Conservation (phyloP, 768 basidiomycete species). For the Tricholoma saponaceum region DNA sequence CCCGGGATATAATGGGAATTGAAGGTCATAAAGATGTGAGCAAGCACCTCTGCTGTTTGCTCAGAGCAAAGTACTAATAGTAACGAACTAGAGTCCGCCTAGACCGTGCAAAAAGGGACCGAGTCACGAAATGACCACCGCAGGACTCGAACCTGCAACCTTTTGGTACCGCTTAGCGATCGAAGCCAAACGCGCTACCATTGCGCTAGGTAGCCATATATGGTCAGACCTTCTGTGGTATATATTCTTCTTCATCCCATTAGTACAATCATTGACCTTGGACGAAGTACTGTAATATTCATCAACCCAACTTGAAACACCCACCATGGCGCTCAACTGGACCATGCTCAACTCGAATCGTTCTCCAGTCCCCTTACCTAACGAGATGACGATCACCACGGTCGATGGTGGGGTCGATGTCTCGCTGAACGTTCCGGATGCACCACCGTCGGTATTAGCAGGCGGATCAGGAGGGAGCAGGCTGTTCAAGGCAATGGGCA, state of each 20-base stretch:
- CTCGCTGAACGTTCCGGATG: conserved; percentile 52
- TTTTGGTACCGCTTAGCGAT: conserved; percentile 76
- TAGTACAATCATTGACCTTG: no score
- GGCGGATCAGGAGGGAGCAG: conserved; percentile 53
- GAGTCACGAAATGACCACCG: conserved; percentile 75
- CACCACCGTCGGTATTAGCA: conserved; percentile 38
- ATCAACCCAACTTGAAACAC: conserved; percentile 11
- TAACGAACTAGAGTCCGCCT: no score
- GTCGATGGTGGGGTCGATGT: conserved; percentile 58
- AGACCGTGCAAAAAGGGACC: no score
- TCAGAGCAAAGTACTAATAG: no score
- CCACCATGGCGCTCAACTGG: conserved; percentile 76
- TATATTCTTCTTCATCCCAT: background rate
- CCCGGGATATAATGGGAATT: background rate
- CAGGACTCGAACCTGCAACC: conserved; percentile 97
- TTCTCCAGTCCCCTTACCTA: conserved; percentile 57
- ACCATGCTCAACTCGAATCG: conserved; percentile 58
- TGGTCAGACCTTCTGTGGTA: background rate
- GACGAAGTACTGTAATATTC: background rate
- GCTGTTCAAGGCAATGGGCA: conserved; percentile 57
- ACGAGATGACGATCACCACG: conserved; percentile 56
- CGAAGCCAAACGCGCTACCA: conserved; percentile 97
- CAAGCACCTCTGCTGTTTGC: no score
- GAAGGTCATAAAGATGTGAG: no score
- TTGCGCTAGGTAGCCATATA: conserved; percentile 78